A percentile compares a stretch with the other conserved stretches of the same genome.
These are phyloP conservation scores for Coriaria nepalensis DNA, from an alignment of 306 rosid species.

Conservation along the genomic window DNA sequence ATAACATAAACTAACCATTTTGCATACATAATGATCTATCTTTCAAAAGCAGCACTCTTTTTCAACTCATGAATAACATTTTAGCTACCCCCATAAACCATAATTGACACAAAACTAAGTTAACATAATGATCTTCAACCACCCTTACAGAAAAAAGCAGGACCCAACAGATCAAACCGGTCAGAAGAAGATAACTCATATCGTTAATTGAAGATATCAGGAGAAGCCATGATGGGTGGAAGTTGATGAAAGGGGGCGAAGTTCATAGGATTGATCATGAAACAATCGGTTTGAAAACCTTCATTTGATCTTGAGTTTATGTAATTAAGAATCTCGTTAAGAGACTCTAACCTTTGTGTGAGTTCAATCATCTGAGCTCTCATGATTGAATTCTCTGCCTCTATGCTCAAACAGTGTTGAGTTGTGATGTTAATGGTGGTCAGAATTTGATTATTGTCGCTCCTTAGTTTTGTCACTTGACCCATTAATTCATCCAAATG, in stretches of 20 bases:
- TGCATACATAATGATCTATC: too few relatives aligned
- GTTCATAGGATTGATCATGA: slow-evolving; percentile 32
- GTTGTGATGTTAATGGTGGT: slow-evolving; percentile 30
- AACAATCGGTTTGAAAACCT: slow-evolving; percentile 17
- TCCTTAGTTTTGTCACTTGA: slow-evolving; percentile 23
- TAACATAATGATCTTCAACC: too few relatives aligned
- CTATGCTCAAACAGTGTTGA: slow-evolving; percentile 35
- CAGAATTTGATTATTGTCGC: slow-evolving; percentile 35
- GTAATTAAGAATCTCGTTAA: slow-evolving; percentile 36
- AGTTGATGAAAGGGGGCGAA: slow-evolving; percentile 38
- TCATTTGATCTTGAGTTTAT: slow-evolving; percentile 22
- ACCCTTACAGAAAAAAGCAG: too few relatives aligned
- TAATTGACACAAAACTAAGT: too few relatives aligned
- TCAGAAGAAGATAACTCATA: too few relatives aligned
- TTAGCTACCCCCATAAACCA: too few relatives aligned
- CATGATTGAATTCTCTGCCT: slow-evolving; percentile 49
- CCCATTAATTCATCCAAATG: slow-evolving; percentile 50
- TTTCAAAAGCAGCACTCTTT: too few relatives aligned
- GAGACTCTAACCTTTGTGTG: slow-evolving; percentile 51
- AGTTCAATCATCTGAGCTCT: slow-evolving; percentile 60
- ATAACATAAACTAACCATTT: too few relatives aligned
- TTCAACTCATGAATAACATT: too few relatives aligned
- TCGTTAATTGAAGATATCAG: slow-evolving; percentile 46
- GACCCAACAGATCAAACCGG: too few relatives aligned
- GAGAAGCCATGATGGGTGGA: slow-evolving; percentile 40